Evolutionary conservation across 2,329 filamentous ascomycete genomes (phyloP).

Genomic region (Capronia americana): DNA sequence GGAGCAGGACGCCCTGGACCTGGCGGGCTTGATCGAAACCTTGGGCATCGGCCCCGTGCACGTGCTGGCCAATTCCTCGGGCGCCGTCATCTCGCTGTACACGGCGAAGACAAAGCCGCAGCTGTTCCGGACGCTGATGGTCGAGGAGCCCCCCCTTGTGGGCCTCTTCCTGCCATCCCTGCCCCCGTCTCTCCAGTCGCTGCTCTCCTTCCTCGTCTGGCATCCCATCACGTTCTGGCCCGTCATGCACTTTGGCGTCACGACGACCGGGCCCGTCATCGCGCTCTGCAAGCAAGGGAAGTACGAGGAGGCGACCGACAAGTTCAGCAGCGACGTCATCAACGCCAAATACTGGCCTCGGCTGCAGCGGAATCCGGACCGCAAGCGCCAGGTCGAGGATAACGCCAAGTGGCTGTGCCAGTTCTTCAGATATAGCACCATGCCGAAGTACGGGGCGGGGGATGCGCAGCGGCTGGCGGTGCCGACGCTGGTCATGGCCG

Average conservation of each 20-base stretch:
- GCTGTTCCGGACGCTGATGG: slow-evolving; percentile 25
- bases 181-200: slow-evolving; percentile 10
- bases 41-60: slow-evolving; percentile 26
- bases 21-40: slow-evolving; percentile 22
- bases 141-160: slow-evolving; percentile 29
- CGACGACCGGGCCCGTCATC: slow-evolving; percentile 17
- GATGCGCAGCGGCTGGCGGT: slow-evolving; percentile 20
- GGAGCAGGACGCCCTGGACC: slow-evolving; percentile 27
- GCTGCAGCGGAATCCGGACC: slow-evolving; percentile 15
- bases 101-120: slow-evolving; percentile 16
- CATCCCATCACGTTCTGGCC: slow-evolving; percentile 31
- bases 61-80: slow-evolving; percentile 29
- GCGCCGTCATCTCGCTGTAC: slow-evolving; percentile 19
- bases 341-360: slow-evolving; percentile 26
- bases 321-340: slow-evolving; percentile 22
- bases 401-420: slow-evolving; percentile 28
- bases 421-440: slow-evolving; percentile 14
- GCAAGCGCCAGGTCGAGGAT: slow-evolving; percentile 22
- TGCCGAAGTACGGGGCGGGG: slow-evolving; percentile 12
- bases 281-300: slow-evolving; percentile 21
- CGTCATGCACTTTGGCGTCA: slow-evolving; percentile 23
- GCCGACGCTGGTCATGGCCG: slow-evolving; percentile 24
- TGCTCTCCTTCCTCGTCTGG: slow-evolving; percentile 25
- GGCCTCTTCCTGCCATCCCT: slow-evolving; percentile 24
- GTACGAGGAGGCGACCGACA: slow-evolving; percentile 3